Evolutionary conservation across 306 rosid genomes (phyloP), one percentile per base, ranked within the genome.

Genomic region (Citrullus amarus): DNA sequence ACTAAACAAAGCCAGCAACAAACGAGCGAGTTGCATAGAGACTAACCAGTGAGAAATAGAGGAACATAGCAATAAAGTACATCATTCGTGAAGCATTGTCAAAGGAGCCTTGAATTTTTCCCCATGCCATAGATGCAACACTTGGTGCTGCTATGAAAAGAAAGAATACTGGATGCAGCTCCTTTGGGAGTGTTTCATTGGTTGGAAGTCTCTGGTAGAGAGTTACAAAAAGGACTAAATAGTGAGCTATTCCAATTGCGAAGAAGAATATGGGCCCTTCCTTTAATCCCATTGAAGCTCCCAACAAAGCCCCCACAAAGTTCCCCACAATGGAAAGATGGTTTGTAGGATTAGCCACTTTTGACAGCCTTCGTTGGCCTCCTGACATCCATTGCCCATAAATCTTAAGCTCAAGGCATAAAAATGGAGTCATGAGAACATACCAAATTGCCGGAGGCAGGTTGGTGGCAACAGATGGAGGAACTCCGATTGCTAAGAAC

Each of bases 361-460:
- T 90, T 20, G 97, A 94, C 12, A 93, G 92, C 82, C 98, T 85
- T 75, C 94, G 84, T 62, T 87, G 96, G 5, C 97, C 97, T 22
- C 97, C 97, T 8, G 97, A 93, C 98, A 93, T 93, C 98, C 98
- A 93, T 60, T 93, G 98, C 82, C 98, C 98, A 55, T 93, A 93
- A 39, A 93, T 88, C 88, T 93, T 93, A 34, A 93, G 91, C 87
- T 92, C 97, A 18, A 93, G 97, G 34, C 82, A 82, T 11, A 93
- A 77, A 18, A 93, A 65, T n/a, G 98, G 98, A 9, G 68, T 2
- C 98, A 93, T 93, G 30, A 93, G 87, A 82, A 90, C 25, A 84
- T 93, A 93, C 98, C 98, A 93, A 66, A 90, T 86, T 22, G 81
- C 61, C 3, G 78, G 88, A 62, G 48, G 93, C 39, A 93, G 77